A percentile compares a stretch with the other conserved stretches of the same genome.
Conservation (phyloP, 805 yeast species). For the Ogataea siamensis region DNA sequence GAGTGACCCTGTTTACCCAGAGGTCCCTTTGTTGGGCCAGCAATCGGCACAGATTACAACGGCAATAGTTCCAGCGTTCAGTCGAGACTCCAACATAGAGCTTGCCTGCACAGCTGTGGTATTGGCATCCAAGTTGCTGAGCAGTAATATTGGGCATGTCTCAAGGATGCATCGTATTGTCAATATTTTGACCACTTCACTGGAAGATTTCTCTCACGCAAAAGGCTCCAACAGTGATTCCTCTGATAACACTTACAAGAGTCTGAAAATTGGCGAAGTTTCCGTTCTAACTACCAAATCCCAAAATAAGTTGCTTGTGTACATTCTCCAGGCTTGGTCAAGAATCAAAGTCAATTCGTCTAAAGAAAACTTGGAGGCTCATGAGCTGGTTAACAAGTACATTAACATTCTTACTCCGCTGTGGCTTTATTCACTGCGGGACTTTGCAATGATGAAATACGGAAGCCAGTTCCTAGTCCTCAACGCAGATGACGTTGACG, state of each 20-base stretch:
- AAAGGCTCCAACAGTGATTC: conserved; percentile 24
- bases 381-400: conserved; percentile 52
- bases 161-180: conserved; percentile 54
- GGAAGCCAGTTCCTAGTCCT: conserved; percentile 32
- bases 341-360: conserved; percentile 41
- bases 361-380: conserved; percentile 43
- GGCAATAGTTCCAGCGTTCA: conserved; percentile 85
- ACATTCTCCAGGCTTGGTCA: conserved; percentile 75
- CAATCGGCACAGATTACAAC: conserved; percentile 93
- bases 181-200: conserved; percentile 60
- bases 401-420: conserved; percentile 61
- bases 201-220: conserved; percentile 51
- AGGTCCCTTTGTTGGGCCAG: conserved; percentile 74
- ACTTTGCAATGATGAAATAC: conserved; percentile 66
- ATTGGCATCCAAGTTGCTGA: conserved; percentile 73
- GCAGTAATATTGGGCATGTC: conserved; percentile 53
- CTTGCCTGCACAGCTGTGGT: conserved; percentile 75
- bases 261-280: conserved; percentile 55
- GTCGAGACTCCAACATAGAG: conserved; percentile 64
- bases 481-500: conserved; percentile 44
- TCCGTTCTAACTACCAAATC: conserved; percentile 44
- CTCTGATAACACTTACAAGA: conserved; percentile 27
- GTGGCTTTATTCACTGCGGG: conserved; percentile 77
- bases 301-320: conserved; percentile 53
- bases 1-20: conserved; percentile 70